These are phyloP conservation scores for Cryptosporidium canis DNA, from an alignment of 169 alveolate genomes.

Conservation along the genomic window DNA sequence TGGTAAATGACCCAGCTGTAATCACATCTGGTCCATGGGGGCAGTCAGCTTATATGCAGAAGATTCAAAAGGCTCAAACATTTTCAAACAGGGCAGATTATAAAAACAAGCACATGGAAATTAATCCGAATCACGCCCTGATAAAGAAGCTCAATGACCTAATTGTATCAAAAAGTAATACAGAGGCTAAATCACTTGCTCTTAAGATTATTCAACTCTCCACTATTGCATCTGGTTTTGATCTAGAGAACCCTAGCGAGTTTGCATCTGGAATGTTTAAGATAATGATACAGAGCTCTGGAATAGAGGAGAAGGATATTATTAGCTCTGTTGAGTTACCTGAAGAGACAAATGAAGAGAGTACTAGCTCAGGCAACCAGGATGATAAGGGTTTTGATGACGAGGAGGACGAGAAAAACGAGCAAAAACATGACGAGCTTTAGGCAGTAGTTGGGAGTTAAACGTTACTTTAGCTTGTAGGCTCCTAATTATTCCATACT, in stretches of 20 bases:
- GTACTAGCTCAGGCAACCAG: neutral
- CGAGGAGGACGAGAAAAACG: conserved; percentile 48
- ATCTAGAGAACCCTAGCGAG: conserved; percentile 58
- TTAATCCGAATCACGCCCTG: conserved; percentile 96
- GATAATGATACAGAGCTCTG: conserved; percentile 19
- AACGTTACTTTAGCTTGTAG: neutral
- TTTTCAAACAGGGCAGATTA: conserved; percentile 77
- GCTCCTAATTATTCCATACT: neutral
- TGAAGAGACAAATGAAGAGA: neutral
- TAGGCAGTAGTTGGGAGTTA: neutral
- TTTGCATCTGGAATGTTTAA: conserved; percentile 56
- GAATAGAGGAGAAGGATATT: conserved; percentile 15
- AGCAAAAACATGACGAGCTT: conserved; percentile 46
- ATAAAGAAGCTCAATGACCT: conserved; percentile 81
- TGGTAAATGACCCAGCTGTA: conserved; percentile 87
- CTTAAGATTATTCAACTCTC: conserved; percentile 32
- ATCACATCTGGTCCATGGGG: conserved; percentile 91
- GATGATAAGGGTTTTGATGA: conserved; percentile 28
- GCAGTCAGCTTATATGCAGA: conserved; percentile 91
- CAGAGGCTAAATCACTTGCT: conserved; percentile 49
- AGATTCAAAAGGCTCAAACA: conserved; percentile 86
- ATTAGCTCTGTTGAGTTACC: conserved; percentile 59
- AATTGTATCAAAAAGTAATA: neutral
- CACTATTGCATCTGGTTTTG: conserved; percentile 69
- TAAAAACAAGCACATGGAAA: conserved; percentile 91